These are phyloP conservation scores for Alternaria arborescens DNA, from an alignment of 2,329 filamentous ascomycete genomes.

Conservation along the genomic window DNA sequence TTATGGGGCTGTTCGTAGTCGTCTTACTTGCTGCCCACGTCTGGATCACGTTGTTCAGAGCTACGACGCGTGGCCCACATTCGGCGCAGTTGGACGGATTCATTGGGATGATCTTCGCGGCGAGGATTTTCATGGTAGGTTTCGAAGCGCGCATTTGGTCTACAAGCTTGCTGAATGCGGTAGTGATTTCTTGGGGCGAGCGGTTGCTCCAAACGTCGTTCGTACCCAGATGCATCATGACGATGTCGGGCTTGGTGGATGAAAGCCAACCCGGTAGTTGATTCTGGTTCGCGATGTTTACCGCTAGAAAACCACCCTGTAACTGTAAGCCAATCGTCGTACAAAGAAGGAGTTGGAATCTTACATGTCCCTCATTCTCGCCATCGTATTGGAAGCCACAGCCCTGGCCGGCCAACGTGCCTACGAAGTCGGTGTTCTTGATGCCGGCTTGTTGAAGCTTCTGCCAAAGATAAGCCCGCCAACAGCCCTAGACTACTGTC, in stretches of 20 bases:
- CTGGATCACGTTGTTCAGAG: conserved; percentile 30
- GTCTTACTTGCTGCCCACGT: conserved; percentile 25
- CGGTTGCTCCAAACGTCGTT: conserved; percentile 52
- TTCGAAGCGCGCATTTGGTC: conserved; percentile 54
- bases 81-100: conserved; percentile 18
- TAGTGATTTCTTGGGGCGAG: conserved; percentile 38
- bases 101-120: conserved; percentile 24
- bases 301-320: conserved; percentile 33
- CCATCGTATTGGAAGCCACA: conserved; percentile 55
- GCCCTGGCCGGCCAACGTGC: conserved; percentile 41
- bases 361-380: conserved; percentile 54
- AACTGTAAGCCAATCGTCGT: not conserved
- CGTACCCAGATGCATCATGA: conserved; percentile 55
- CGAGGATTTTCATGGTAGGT: conserved; percentile 49
- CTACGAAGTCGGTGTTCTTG: conserved; percentile 40
- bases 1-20: conserved; percentile 18
- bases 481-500: conserved; percentile 35
- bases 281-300: conserved; percentile 50
- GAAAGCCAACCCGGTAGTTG: conserved; percentile 50
- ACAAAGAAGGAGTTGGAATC: not conserved
- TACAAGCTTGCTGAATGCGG: conserved; percentile 48
- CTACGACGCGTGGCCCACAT: conserved; percentile 20
- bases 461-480: conserved; percentile 39
- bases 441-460: conserved; percentile 30
- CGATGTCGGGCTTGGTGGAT: conserved; percentile 50